These are phyloP conservation scores for Ophiostoma novo-ulmi DNA, from an alignment of 2,329 filamentous ascomycete species.

Conservation along the genomic window DNA sequence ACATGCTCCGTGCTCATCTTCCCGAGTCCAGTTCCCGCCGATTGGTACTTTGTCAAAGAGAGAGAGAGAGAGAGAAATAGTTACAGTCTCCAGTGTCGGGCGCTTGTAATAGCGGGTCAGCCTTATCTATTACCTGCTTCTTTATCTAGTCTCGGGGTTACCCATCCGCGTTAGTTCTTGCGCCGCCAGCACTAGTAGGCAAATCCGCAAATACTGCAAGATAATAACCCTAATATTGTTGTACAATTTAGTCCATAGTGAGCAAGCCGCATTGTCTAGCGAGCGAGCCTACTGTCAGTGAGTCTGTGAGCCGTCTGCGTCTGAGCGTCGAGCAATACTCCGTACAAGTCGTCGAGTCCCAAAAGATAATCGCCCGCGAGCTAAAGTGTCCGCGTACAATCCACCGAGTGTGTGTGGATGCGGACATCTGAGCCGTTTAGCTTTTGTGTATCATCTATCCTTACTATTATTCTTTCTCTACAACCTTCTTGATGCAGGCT, in stretches of 20 bases:
- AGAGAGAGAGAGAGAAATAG: background rate
- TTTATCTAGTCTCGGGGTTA: background rate
- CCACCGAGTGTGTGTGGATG: background rate
- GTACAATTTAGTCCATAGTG: background rate
- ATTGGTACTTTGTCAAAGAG: background rate
- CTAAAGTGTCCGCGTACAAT: background rate
- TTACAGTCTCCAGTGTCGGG: background rate
- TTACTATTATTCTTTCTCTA: background rate
- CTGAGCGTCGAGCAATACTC: background rate
- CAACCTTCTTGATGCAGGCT: background rate
- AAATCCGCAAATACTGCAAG: background rate
- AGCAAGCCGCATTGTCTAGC: background rate
- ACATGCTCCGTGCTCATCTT: conserved; percentile 4
- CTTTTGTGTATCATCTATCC: background rate
- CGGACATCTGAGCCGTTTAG: background rate
- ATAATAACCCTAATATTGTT: background rate
- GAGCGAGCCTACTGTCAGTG: background rate
- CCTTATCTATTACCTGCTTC: background rate
- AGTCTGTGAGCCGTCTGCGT: too few species aligned
- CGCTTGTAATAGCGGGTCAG: background rate
- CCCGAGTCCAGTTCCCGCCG: background rate
- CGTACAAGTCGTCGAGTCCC: background rate
- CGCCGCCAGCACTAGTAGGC: conserved; percentile 3
- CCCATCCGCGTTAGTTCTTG: conserved; percentile 5
- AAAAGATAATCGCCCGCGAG: background rate